Percentiles rank a stretch among this genome's conserved stretches.
Conservation (phyloP, 306 rosid genomes). For the Fragaria nilgerrensis region DNA sequence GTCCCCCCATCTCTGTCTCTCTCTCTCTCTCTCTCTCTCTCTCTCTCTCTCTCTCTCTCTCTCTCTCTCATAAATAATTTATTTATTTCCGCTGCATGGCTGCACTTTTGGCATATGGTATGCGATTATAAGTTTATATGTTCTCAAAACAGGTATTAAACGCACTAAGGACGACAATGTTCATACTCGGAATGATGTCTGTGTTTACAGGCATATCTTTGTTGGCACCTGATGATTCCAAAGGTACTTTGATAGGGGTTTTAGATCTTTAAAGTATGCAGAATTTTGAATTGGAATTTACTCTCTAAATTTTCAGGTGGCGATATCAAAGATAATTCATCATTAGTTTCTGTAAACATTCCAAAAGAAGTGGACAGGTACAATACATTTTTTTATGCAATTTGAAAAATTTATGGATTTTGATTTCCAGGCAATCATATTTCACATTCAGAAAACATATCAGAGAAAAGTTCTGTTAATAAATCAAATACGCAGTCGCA, state of each 20-base stretch:
- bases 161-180: conserved; percentile 89
- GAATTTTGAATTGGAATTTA: conserved; percentile 26
- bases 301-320: conserved; percentile 49
- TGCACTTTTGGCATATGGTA: conserved; percentile 6
- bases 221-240: conserved; percentile 93
- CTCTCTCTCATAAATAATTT: background rate
- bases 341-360: conserved; percentile 52
- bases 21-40: background rate
- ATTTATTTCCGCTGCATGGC: background rate
- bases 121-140: conserved; percentile 21
- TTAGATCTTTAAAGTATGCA: conserved; percentile 14
- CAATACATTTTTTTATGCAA: conserved; percentile 2
- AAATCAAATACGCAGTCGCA: background rate
- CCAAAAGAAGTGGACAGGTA: conserved; percentile 74
- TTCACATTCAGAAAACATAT: background rate
- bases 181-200: conserved; percentile 78
- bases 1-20: conserved; percentile 28
- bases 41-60: conserved; percentile 15
- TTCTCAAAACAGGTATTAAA: conserved; percentile 78
- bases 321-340: conserved; percentile 61
- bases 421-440: background rate
- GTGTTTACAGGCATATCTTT: conserved; percentile 92
- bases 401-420: background rate
- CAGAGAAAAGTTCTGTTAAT: background rate
- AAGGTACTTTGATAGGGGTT: conserved; percentile 50